A percentile compares a stretch with the other conserved stretches of the same genome.
These are phyloP conservation scores for Cystobasidium sp. DNA, from an alignment of 1,284 basidiomycete genomes.

Conservation along the genomic window DNA sequence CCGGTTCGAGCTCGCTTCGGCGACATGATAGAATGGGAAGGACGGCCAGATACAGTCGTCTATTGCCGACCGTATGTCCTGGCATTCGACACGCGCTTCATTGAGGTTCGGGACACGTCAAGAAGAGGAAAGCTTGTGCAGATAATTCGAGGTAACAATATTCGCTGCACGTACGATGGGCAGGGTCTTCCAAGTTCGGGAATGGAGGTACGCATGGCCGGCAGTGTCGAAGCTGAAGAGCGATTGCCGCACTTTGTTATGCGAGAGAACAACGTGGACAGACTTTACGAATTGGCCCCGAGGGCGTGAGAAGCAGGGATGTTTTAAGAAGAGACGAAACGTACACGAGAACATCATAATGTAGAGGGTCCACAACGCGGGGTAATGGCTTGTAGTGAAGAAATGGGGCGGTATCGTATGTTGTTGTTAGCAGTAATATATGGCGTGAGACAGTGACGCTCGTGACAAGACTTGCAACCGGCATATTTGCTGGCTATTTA, in stretches of 20 bases:
- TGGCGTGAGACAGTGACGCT: too few species aligned
- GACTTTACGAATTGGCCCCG: slow-evolving; percentile 35
- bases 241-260: slow-evolving; percentile 34
- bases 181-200: slow-evolving; percentile 32
- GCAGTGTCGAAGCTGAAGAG: slow-evolving; percentile 20
- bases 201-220: slow-evolving; percentile 22
- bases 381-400: too few species aligned
- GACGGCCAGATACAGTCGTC: slow-evolving; percentile 81
- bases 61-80: slow-evolving; percentile 87
- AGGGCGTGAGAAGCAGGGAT: background rate
- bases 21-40: slow-evolving; percentile 91
- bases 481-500: too few species aligned
- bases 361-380: too few species aligned
- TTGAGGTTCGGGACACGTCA: slow-evolving; percentile 82
- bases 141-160: slow-evolving; percentile 79
- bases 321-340: background rate
- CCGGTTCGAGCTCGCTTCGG: slow-evolving; percentile 65
- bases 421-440: too few species aligned
- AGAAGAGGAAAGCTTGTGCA: slow-evolving; percentile 83
- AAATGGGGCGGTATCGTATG: too few species aligned
- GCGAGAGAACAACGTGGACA: slow-evolving; percentile 29
- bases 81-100: slow-evolving; percentile 86
- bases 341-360: too few species aligned
- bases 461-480: too few species aligned
- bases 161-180: slow-evolving; percentile 70